Conservation (phyloP, 2,329 filamentous ascomycete genomes). For the Plectosphaerella cucumerina region DNA sequence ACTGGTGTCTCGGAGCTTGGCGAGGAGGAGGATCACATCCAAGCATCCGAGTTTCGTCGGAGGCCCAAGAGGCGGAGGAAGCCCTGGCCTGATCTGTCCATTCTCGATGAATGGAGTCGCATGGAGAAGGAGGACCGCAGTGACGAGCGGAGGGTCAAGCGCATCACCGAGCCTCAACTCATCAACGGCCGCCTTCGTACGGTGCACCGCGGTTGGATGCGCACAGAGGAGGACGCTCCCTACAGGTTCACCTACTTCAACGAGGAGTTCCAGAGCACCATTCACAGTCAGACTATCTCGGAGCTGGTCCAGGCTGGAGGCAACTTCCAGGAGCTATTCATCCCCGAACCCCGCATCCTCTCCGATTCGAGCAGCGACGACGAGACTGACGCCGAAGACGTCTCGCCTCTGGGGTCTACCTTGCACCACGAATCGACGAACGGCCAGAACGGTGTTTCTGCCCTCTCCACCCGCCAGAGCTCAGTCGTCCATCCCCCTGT, state of each 20-base stretch:
- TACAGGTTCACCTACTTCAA: conserved; percentile 99
- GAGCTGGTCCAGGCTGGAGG: conserved; percentile 83
- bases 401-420: conserved; percentile 1
- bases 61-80: conserved; percentile 47
- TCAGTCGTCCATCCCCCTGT: conserved; percentile 30
- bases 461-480: conserved; percentile 39
- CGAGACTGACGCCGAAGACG: conserved; percentile 3
- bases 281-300: conserved; percentile 92
- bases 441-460: conserved; percentile 36
- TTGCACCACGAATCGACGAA: conserved; percentile 18
- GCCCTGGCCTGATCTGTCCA: conserved; percentile 81
- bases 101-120: conserved; percentile 83
- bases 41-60: conserved; percentile 25
- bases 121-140: conserved; percentile 86
- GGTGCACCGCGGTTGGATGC: conserved; percentile 76
- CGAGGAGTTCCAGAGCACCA: conserved; percentile 91
- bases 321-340: conserved; percentile 82
- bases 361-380: conserved; percentile 62
- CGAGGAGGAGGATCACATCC: conserved; percentile 63
- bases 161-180: conserved; percentile 88
- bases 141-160: conserved; percentile 80
- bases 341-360: conserved; percentile 76
- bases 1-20: conserved; percentile 74
- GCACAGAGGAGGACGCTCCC: conserved; percentile 81
- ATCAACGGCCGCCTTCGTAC: conserved; percentile 86